Percentiles rank a stretch among this genome's conserved stretches.
These are phyloP conservation scores for Diplocarpon mali DNA, from an alignment of 2,329 filamentous ascomycete species.

Conservation along the genomic window DNA sequence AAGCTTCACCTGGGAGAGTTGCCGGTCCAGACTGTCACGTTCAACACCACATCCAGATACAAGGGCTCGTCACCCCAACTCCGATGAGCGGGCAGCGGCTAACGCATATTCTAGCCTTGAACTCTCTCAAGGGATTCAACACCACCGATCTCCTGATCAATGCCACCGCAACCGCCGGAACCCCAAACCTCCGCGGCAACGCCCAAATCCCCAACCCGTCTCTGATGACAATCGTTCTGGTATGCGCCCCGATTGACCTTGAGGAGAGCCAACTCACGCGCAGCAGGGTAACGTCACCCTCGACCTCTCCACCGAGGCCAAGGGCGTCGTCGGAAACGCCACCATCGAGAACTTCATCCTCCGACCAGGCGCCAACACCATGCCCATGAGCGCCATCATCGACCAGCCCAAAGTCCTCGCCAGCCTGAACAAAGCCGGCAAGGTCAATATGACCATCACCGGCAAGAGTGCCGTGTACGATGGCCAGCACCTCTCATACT, in stretches of 20 bases:
- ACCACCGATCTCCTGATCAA: constrained; percentile 38
- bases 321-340: constrained; percentile 36
- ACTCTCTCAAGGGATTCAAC: constrained; percentile 40
- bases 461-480: constrained; percentile 38
- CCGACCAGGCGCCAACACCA: constrained; percentile 40
- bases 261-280: too few species aligned
- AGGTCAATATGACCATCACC: constrained; percentile 39
- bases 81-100: not conserved
- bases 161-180: constrained; percentile 29
- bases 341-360: constrained; percentile 40
- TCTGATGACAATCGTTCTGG: constrained; percentile 39
- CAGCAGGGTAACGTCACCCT: constrained; percentile 37
- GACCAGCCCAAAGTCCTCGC: constrained; percentile 31
- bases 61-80: constrained; percentile 33
- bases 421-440: constrained; percentile 29
- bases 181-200: constrained; percentile 42
- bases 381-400: constrained; percentile 38
- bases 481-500: constrained; percentile 41
- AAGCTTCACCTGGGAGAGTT: constrained; percentile 39
- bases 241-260: constrained; percentile 16
- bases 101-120: constrained; percentile 36
- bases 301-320: constrained; percentile 31
- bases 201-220: constrained; percentile 50
- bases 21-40: constrained; percentile 38
- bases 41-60: constrained; percentile 45